Base-by-base conservation (phyloP, 805 yeast genomes). In the Zygotorulaspora chibaensis region DNA sequence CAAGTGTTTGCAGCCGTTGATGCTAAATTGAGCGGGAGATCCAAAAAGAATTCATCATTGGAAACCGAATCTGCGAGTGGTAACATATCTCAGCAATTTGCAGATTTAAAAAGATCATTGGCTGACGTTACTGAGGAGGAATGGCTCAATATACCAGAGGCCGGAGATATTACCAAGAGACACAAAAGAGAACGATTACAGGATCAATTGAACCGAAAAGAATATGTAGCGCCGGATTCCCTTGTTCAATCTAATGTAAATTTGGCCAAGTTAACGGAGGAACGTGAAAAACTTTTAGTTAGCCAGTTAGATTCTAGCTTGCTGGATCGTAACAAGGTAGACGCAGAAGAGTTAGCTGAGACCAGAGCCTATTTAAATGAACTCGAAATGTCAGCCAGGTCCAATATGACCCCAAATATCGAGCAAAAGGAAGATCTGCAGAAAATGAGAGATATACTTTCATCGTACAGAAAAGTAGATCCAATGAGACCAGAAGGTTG, bases 61-160 rank as follows among this genome's bases (percentile, higher is more conserved):
- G 9, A n/a, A 10, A 47, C 42, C 7, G 61, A 58, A 41, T 38
- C 29, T 7, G 29, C 25, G 20, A 34, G 50, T 28, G 40, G 37
- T 28, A 33, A 18, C 13, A 53, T 55, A 9, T 57, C 80, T 8
- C 68, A 61, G n/a, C 80, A 82, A 51, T 87, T 88, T 61, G 68
- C 77, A 1, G 91, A 84, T 57, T 68, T 84, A 48, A 89, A 90
- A 58, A 67, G 81, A 23, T 79, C 74, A 1, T 64, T 90, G 31
- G 68, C 81, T 0, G 55, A 63, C 0, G 77, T 91, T 0, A 71
- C 85, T 3, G 76, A 71, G 16, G 84, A 79, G 2, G 83, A 90
- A 57, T 91, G 99, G 99, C 73, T 76, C 3, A 74, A 71, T 49
- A 59, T 91, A 3, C 98, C 98, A 0, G 96, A 88, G 51, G 93